Base-by-base conservation (phyloP, 2,329 filamentous ascomycete genomes). In the Verticillium nonalfalfae region DNA sequence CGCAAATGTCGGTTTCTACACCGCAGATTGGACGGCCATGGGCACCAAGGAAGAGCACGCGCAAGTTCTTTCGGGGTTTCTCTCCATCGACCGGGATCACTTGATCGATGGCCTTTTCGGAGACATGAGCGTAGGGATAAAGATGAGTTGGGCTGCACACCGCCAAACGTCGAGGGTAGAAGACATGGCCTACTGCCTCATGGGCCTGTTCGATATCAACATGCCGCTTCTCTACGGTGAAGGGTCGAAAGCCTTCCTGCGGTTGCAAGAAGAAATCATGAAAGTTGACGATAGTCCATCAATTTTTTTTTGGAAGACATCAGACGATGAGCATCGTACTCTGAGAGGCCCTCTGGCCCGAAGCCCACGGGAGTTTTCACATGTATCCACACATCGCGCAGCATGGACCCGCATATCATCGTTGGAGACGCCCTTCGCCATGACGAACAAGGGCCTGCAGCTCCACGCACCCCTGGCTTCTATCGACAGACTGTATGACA, bases 161-260 rank as follows among this genome's bases (percentile, higher is more conserved):
- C 59, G 69, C 5, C 36, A 60, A 31, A 70, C 68, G 4, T 70
- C 67, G 1, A 61, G 66, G 4, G 31, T 56, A 15, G 68, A 71
- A 58, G 68, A 71, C 62, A 61, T 60, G 21, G 67, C 68, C 6
- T 71, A 70, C 56, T 68, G 66, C 54, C 63, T 70, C 2, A 60
- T 71, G 26, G 68, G 68, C 9, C 57, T 71, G 2, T 67, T 71
- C 33, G 65, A 60, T 35, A 63, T 70, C 35, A 66, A 66, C 60
- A 69, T 71, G 68, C 66, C 68, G 7, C 61, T 70, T 61, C 62
- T 69, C n/a, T 70, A 68, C 34, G 66, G 67, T 0, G 65, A 62
- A 33, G 64, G 66, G 1, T 33, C 33, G 21, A 57, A 56, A 18
- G 60, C 66, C 0, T 68, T 67, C 40, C 18, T 61, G 10, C 59